Percentiles rank a stretch among this genome's conserved stretches.
Conservation (phyloP, 768 basidiomycete species). For the Phaffia tasmanica region DNA sequence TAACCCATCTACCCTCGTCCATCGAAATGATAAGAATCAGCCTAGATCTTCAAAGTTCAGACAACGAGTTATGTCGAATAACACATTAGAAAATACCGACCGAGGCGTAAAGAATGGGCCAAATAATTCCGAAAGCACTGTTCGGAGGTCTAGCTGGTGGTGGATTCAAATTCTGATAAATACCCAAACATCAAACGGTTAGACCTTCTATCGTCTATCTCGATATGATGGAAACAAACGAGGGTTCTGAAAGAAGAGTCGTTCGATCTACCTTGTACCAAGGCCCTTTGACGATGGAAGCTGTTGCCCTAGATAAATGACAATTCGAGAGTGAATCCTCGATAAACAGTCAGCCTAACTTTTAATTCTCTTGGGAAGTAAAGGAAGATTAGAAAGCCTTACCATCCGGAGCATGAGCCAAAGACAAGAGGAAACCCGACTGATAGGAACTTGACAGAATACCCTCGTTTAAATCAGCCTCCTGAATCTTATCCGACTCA, state of each 20-base stretch:
- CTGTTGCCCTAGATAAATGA: background rate
- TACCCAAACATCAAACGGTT: no score
- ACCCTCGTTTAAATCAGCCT: no score
- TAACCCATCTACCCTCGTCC: slow-evolving; percentile 47
- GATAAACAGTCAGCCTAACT: no score
- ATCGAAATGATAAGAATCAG: background rate
- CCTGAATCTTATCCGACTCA: no score
- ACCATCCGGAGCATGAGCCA: slow-evolving; percentile 14
- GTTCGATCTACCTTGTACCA: slow-evolving; percentile 15
- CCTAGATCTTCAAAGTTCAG: no score
- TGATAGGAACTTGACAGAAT: background rate
- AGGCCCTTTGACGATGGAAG: slow-evolving; percentile 6
- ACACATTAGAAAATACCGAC: background rate
- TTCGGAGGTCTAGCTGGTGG: slow-evolving; percentile 14
- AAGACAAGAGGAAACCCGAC: slow-evolving; percentile 21
- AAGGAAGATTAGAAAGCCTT: no score
- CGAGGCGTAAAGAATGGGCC: slow-evolving; percentile 17
- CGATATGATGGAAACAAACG: background rate
- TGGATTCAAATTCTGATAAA: background rate
- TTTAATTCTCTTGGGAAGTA: no score
- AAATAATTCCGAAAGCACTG: slow-evolving; percentile 19
- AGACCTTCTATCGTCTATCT: no score
- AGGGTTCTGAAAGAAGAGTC: background rate
- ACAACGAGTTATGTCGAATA: no score
- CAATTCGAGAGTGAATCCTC: no score